Base-by-base conservation (phyloP, 768 basidiomycete genomes). In the Russula virescens region DNA sequence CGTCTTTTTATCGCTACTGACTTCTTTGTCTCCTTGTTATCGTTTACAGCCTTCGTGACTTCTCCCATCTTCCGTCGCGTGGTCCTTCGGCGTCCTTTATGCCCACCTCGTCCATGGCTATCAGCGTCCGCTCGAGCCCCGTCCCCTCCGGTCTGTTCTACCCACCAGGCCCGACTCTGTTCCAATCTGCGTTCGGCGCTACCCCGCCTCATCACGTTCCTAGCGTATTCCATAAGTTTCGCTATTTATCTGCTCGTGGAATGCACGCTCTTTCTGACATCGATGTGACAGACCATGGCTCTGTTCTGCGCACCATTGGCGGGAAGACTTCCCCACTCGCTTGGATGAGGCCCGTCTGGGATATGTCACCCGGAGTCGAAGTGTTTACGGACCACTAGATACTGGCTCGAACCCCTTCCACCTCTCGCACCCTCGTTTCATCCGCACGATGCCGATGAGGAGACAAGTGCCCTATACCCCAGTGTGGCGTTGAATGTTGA, bases 261-360 rank as follows among this genome's bases (percentile, higher is more conserved):
- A n/a, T n/a, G n/a, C n/a, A 42, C 14, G 11, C 26, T 1, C 13
- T 8, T 25, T 14, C 9, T 55, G 19, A 55, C 42, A 45, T 1
- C 21, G 35, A 14, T 49, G 1, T 34, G 2, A 18, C 43, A 60
- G 47, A 28, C n/a, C 63, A 60, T 6, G 23, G 2, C 8, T 64
- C 55, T 38, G 13, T 25, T 21, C 58, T 58, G 26, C 58, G 58
- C 10, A 49, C 21, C 6, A 25, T 64, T 28, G 63, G 63, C n/a
- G 63, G 63, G 53, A 64, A 58, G 18, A 64, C 63, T 64, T 64
- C 16, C 63, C 63, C 2, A 60, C 60, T 52, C 63, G 47, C 28
- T 42, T 64, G 19, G 63, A 40, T 28, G 19, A n/a, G 1, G 40
- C 28, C 7, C 58, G 53, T 35, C 7, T 60, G 28, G 63, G 63